Base-by-base conservation (phyloP, 2,329 filamentous ascomycete species). In the Fusarium lateritium region DNA sequence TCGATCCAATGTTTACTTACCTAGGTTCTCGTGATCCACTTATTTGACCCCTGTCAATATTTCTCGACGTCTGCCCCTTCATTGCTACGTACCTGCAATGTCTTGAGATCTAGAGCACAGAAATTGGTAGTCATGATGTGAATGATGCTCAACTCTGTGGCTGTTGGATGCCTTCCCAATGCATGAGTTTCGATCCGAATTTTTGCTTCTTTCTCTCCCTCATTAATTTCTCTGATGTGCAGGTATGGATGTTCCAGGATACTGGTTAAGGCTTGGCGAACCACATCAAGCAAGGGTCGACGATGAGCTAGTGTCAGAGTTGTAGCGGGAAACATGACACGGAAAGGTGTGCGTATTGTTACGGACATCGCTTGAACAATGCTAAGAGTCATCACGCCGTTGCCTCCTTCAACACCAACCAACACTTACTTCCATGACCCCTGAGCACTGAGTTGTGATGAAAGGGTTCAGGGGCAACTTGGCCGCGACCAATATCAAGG, bases 271-370 rank as follows among this genome's bases (percentile, higher is more conserved):
- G 22, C 64, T 45, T 50, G 44, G 36, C 53, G 62, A 52, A 64
- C 64, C 47, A 62, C 43, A 62, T 50, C 38, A 57, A 69, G 62
- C 62, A 58, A 67, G 66, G 62, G 46, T 63, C 39, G 38, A 39
- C 22, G 47, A 52, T 43, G 59, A 58, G 58, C 58, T 64, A 70
- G 63, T 52, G 63, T 45, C 46, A 70, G 54, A 60, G 38, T 52
- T 28, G 47, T 51, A 56, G 45, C 65, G 53, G 46, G 47, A 53
- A 61, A 57, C 42, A 72, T 69, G 45, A 62, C 61, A 60, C 10
- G 28, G 28, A 10, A 31, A 69, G 60, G 52, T 40, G 60, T 58
- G 56, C 57, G 67, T 67, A 56, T 53, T 64, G 63, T 64, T 58
- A 55, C 67, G 50, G 47, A 65, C 33, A 31, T 46, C 33, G 45